Evolutionary conservation across 768 basidiomycete species (phyloP).

Genomic region (Hortiboletus flavorubellus): DNA sequence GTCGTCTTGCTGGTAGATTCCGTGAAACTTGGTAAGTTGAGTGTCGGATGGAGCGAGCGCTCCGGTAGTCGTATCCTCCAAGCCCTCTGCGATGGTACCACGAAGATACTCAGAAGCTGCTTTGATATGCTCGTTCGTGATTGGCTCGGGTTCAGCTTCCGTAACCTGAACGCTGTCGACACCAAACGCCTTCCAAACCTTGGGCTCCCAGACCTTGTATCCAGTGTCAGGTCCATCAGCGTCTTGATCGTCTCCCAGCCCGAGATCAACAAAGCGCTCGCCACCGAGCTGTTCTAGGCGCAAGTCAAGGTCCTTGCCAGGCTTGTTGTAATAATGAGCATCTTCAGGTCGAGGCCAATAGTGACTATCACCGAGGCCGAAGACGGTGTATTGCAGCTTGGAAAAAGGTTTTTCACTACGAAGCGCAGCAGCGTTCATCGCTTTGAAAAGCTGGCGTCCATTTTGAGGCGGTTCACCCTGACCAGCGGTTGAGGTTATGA

Average conservation of each 20-base stretch:
- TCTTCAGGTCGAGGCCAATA: constrained; percentile 99
- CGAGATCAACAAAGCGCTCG: constrained; percentile 67
- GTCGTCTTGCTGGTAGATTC: constrained; percentile 96
- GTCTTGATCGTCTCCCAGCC: constrained; percentile 96
- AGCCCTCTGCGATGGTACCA: constrained; percentile 92
- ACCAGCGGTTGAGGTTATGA: constrained; percentile 91
- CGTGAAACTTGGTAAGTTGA: constrained; percentile 97
- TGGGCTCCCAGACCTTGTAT: constrained; percentile 94
- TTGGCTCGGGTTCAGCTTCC: constrained; percentile 93
- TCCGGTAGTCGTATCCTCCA: constrained; percentile 81
- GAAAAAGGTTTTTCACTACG: constrained; percentile 51
- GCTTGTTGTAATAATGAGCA: constrained; percentile 97
- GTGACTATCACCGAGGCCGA: constrained; percentile 96
- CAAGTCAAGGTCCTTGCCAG: constrained; percentile 84
- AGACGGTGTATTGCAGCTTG: constrained; percentile 77
- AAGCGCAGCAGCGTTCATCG: constrained; percentile 60
- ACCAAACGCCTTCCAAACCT: constrained; percentile 90
- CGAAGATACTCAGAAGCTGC: constrained; percentile 91
- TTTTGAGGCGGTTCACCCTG: constrained; percentile 99
- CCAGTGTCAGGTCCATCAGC: constrained; percentile 95
- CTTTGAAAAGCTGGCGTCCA: constrained; percentile 85
- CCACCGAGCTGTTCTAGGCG: constrained; percentile 79
- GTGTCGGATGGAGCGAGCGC: constrained; percentile 89
- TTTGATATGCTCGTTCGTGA: constrained; percentile 99
- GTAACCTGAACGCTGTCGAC: constrained; percentile 85